Evolutionary conservation across 2,329 filamentous ascomycete genomes (phyloP).

Genomic region (Penicillium sp.): DNA sequence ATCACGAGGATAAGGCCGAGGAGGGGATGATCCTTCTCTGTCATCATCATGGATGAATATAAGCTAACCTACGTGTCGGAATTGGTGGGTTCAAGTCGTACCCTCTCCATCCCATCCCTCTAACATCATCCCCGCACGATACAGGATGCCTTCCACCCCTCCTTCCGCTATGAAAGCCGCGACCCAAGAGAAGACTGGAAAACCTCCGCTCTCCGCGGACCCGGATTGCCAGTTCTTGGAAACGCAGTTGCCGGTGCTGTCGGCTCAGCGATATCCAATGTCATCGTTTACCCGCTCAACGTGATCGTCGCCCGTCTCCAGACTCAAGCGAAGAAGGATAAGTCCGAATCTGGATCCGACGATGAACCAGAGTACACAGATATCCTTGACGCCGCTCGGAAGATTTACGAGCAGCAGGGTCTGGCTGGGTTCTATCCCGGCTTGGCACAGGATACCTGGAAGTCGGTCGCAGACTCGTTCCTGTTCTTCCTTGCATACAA

Average conservation of each 20-base stretch:
- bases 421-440: constrained; percentile 73
- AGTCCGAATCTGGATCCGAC: constrained; percentile 56
- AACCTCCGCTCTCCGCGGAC: constrained; percentile 39
- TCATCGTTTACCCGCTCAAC: constrained; percentile 78
- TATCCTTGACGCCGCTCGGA: constrained; percentile 69
- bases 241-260: constrained; percentile 80
- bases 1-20: not conserved
- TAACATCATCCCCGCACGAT: constrained; percentile 3
- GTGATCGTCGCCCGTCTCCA: constrained; percentile 81
- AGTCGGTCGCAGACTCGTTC: constrained; percentile 74
- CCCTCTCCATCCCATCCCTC: not conserved
- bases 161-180: constrained; percentile 45
- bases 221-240: constrained; percentile 70
- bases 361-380: constrained; percentile 63
- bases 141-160: constrained; percentile 51
- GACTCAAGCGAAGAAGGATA: constrained; percentile 64
- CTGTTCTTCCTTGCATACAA: constrained; percentile 85
- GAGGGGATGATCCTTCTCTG: constrained; percentile 37
- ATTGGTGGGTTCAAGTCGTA: constrained; percentile 23
- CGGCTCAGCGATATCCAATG: constrained; percentile 77
- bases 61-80: constrained; percentile 65
- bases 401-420: constrained; percentile 74
- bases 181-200: constrained; percentile 38
- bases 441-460: constrained; percentile 65
- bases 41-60: constrained; percentile 62